Evolutionary conservation across 805 yeast species (phyloP).

Genomic region (Saturnispora diversa): DNA sequence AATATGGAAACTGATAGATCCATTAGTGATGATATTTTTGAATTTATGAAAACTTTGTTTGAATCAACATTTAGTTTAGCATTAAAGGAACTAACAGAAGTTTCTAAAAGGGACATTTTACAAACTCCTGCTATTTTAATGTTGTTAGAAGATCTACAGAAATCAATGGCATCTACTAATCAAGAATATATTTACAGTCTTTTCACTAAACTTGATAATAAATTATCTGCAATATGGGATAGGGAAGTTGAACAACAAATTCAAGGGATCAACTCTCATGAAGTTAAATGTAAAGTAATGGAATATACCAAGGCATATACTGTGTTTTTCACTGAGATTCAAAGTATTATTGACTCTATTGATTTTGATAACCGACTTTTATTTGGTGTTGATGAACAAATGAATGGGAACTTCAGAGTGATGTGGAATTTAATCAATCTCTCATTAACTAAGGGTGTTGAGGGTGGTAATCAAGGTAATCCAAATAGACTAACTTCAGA

Average conservation of each 20-base stretch:
- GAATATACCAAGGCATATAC: constrained; percentile 42
- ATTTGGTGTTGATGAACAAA: constrained; percentile 15
- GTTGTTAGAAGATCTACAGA: constrained; percentile 35
- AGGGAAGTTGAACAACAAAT: constrained; percentile 51
- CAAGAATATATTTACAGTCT: constrained; percentile 56
- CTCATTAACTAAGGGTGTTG: constrained; percentile 13
- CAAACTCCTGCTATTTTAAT: constrained; percentile 37
- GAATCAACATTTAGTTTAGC: constrained; percentile 22
- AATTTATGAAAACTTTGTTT: constrained; percentile 28
- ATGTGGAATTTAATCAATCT: constrained; percentile 21
- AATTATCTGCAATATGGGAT: constrained; percentile 48
- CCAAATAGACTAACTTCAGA: neutral
- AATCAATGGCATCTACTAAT: constrained; percentile 38
- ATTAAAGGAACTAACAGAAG: constrained; percentile 28
- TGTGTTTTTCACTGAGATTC: constrained; percentile 35
- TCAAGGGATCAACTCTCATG: constrained; percentile 29
- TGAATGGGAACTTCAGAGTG: constrained; percentile 17
- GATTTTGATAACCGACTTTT: constrained; percentile 2
- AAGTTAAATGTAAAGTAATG: constrained; percentile 28
- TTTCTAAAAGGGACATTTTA: constrained; percentile 32
- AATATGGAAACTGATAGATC: constrained; percentile 28
- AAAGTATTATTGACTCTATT: constrained; percentile 21
- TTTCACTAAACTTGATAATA: constrained; percentile 44
- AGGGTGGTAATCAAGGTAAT: constrained; percentile 6
- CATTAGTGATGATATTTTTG: constrained; percentile 23